Base-by-base conservation (phyloP, 2,329 filamentous ascomycete species). In the Alternaria longipes region DNA sequence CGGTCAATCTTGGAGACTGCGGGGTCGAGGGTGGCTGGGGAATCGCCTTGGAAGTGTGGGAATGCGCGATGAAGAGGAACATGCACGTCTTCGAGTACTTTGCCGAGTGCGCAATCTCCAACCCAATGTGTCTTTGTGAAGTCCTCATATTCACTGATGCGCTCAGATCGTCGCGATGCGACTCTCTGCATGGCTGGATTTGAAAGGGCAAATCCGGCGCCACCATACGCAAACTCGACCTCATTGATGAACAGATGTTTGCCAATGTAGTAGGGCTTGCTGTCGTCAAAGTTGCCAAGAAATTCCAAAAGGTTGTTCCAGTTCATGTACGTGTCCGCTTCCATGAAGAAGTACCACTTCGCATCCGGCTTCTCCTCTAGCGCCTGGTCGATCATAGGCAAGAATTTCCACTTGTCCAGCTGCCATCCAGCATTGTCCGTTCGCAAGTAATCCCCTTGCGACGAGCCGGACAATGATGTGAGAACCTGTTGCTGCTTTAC, bases 321-420 rank as follows among this genome's bases (percentile, higher is more conserved):
- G 41, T 70, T 70, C 3, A 80, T 62, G 62, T 72, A 77, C 3
- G 77, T 78, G 60, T 80, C 78, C 4, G 74, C 68, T 60, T 80
- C 78, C 38, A 79, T 73, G 64, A 80, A 78, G 57, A 79, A 72
- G 54, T 64, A 79, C 77, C 77, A 80, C 60, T 78, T 78, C 9
- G 74, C 74, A 44, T 72, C 64, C 3, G 77, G 75, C 62, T 74
- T 74, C 50, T 75, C 54, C 18, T 72, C 61, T 42, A 81, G 77
- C 1, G 84, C 82, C 62, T 83, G 80, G 62, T 84, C 82, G 7
- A 84, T 81, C 78, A 86, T 82, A 6, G 85, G 85, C 26, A 87
- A 77, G 66, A 86, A 86, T 72, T 87, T 87, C 84, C 84, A 87
- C 68, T 87, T 87, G 66, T 87, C 85, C 34, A 87, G 76, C 57